Conservation (phyloP, 768 basidiomycete species). For the Collybiopsis luxurians region DNA sequence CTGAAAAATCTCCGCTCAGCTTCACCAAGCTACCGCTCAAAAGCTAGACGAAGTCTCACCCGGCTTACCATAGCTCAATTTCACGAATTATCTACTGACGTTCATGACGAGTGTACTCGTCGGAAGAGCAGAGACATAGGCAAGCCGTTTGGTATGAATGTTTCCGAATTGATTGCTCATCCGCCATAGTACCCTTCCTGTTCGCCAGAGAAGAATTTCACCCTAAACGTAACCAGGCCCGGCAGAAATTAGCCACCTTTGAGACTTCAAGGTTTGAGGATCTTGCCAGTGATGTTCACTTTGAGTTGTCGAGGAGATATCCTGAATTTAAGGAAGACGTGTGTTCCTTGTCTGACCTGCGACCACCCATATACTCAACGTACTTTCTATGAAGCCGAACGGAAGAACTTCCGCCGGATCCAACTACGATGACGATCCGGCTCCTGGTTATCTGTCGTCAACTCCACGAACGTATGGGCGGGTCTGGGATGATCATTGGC, state of each 20-base stretch:
- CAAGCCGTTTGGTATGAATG: slow-evolving; percentile 21
- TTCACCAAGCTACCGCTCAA: slow-evolving; percentile 73
- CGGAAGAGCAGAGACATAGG: slow-evolving; percentile 76
- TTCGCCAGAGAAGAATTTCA: slow-evolving; percentile 94
- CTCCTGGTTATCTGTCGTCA: slow-evolving; percentile 58
- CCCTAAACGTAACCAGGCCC: slow-evolving; percentile 96
- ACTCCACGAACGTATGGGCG: slow-evolving; percentile 41
- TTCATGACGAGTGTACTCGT: slow-evolving; percentile 92
- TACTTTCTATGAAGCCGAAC: slow-evolving; percentile 33
- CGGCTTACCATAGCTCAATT: slow-evolving; percentile 94
- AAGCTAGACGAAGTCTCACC: slow-evolving; percentile 88
- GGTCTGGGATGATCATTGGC: slow-evolving; percentile 52
- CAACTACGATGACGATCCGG: slow-evolving; percentile 71
- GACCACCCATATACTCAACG: slow-evolving; percentile 8
- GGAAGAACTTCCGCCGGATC: slow-evolving; percentile 51
- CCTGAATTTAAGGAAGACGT: slow-evolving; percentile 95
- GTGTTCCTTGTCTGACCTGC: slow-evolving; percentile 24
- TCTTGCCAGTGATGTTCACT: slow-evolving; percentile 94
- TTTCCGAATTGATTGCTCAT: slow-evolving; percentile 8
- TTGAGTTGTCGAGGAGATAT: slow-evolving; percentile 86
- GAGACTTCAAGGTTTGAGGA: slow-evolving; percentile 90
- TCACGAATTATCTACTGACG: slow-evolving; percentile 96
- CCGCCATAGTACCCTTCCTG: slow-evolving; percentile 73
- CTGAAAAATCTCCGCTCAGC: slow-evolving; percentile 38
- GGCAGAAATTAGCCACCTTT: slow-evolving; percentile 94